Conservation (phyloP, 2,329 filamentous ascomycete species). For the Fusarium foetens region DNA sequence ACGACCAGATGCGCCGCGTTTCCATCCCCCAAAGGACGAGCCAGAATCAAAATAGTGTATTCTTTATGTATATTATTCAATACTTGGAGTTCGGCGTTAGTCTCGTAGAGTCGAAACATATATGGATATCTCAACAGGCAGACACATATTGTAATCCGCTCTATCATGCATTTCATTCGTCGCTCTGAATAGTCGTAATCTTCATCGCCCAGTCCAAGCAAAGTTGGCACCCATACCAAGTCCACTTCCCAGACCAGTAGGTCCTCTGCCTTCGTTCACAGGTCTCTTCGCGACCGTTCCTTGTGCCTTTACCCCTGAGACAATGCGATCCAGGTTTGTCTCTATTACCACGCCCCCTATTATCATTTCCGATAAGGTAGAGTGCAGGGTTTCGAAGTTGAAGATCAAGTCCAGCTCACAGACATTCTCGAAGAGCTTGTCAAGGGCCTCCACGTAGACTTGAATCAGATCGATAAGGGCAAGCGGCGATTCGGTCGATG, state of each 20-base stretch:
- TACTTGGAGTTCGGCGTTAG: slow-evolving; percentile 46
- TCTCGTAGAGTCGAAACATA: slow-evolving; percentile 35
- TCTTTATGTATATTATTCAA: slow-evolving; percentile 42
- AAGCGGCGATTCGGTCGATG: slow-evolving; percentile 93
- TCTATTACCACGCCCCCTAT: slow-evolving; percentile 95
- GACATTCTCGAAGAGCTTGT: slow-evolving; percentile 96
- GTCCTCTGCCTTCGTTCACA: slow-evolving; percentile 72
- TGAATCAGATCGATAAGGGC: slow-evolving; percentile 97
- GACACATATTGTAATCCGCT: slow-evolving; percentile 33
- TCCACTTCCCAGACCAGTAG: slow-evolving; percentile 58
- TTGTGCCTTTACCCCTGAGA: slow-evolving; percentile 82
- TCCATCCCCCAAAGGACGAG: slow-evolving; percentile 40
- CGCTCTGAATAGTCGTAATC: slow-evolving; percentile 11
- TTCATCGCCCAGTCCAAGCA: slow-evolving; percentile 61
- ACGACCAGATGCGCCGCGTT: slow-evolving; percentile 52
- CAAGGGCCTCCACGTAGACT: slow-evolving; percentile 95
- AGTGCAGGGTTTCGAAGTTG: slow-evolving; percentile 97
- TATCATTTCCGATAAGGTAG: slow-evolving; percentile 91
- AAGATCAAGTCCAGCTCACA: slow-evolving; percentile 99
- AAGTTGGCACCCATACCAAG: slow-evolving; percentile 68
- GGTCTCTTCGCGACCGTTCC: slow-evolving; percentile 82
- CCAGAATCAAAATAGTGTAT: slow-evolving; percentile 43
- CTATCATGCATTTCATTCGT: slow-evolving; percentile 9
- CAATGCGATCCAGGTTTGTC: slow-evolving; percentile 88
- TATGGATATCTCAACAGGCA: slow-evolving; percentile 40